Conservation (phyloP, 1,139 yeast species). For the Sugiyamaella xylanicola region DNA sequence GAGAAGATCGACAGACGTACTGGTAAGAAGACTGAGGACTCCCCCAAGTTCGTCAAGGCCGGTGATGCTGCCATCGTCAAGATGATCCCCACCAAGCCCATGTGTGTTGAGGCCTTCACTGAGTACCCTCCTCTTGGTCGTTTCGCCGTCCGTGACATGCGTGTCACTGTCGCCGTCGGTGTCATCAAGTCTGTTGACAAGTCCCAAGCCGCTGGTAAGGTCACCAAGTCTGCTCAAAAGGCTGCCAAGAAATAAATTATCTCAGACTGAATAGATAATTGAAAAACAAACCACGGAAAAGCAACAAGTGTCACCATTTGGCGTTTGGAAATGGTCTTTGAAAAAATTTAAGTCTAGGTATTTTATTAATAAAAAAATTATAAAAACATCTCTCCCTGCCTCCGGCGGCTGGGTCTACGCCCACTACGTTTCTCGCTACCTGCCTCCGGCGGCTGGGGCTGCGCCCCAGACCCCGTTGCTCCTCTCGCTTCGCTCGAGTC, state of each 20-base stretch:
- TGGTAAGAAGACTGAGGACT: constrained; percentile 82
- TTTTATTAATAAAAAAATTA: constrained; percentile 18
- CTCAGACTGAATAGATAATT: constrained; percentile 17
- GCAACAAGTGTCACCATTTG: constrained; percentile 9
- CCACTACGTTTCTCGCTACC: too few relatives aligned
- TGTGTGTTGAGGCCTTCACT: constrained; percentile 96
- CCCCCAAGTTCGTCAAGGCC: constrained; percentile 85
- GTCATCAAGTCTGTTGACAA: constrained; percentile 98
- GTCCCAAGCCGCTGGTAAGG: constrained; percentile 95
- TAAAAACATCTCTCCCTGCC: constrained; percentile 9
- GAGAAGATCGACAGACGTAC: constrained; percentile 95
- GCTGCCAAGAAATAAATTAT: constrained; percentile 89
- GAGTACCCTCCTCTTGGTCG: constrained; percentile 99
- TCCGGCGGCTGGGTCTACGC: constrained; percentile 3
- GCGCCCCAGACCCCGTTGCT: neutral
- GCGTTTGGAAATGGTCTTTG: neutral
- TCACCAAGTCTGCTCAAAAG: constrained; percentile 99
- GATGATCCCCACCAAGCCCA: constrained; percentile 92
- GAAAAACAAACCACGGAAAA: constrained; percentile 2
- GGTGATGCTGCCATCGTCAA: constrained; percentile 94
- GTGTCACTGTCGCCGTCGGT: constrained; percentile 99
- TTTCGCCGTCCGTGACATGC: constrained; percentile 99
- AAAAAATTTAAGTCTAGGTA: constrained; percentile 13
- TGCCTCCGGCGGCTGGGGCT: constrained; percentile 1
- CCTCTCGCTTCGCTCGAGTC: neutral